Conservation (phyloP, 2,329 filamentous ascomycete species). For the Emmonsia crescens region DNA sequence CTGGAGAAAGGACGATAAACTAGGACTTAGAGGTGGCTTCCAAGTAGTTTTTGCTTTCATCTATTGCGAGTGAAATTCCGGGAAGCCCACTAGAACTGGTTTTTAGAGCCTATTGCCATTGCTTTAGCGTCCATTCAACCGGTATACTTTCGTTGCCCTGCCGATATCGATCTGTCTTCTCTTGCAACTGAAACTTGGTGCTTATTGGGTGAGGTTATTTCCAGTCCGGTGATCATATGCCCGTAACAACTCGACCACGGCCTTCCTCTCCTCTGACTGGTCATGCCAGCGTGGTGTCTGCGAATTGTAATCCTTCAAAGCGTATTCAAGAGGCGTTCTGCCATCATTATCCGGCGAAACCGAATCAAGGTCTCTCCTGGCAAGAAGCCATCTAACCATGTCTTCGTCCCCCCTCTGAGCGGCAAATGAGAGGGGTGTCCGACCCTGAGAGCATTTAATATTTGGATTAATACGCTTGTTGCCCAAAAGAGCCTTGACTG, state of each 20-base stretch:
- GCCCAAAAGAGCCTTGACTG: background rate
- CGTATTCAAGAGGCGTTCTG: background rate
- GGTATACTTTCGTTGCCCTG: too few species aligned
- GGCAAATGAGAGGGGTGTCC: background rate
- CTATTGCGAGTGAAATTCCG: too few species aligned
- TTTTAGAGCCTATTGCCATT: too few species aligned
- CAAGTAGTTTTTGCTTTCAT: too few species aligned
- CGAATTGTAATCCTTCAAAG: background rate
- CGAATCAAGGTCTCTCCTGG: background rate
- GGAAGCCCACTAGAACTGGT: too few species aligned
- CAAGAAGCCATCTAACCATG: background rate
- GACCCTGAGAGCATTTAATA: background rate
- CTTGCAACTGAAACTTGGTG: background rate
- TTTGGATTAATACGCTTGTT: background rate
- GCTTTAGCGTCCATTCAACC: too few species aligned
- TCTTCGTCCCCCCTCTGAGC: background rate
- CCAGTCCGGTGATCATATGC: background rate
- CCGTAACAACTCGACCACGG: background rate
- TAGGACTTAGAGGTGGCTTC: too few species aligned
- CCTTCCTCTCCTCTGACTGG: background rate
- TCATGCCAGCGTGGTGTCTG: background rate
- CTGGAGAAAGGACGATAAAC: too few species aligned
- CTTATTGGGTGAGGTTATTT: background rate
- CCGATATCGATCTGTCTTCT: background rate
- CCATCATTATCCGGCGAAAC: background rate